Percentiles rank a stretch among this genome's conserved stretches.
Evolutionary conservation across 1,139 yeast species (phyloP).

Genomic region (Suhomyces maxii): DNA sequence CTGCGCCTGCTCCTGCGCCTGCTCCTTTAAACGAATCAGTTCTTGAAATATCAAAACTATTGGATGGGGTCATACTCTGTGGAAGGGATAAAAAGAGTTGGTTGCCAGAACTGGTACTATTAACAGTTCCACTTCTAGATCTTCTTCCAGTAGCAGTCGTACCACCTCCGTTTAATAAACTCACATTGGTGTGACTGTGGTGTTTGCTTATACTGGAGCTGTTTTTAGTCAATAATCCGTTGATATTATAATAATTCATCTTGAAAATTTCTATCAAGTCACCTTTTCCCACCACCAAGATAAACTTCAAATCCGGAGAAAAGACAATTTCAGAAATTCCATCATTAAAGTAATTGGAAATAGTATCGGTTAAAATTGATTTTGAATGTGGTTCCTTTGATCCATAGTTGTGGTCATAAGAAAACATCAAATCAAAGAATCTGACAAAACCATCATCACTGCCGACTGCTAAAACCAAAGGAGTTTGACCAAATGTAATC

Average conservation of each 20-base stretch:
- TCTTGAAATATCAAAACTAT: constrained; percentile 22
- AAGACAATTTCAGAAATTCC: constrained; percentile 60
- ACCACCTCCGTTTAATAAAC: constrained; percentile 10
- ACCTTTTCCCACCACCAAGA: constrained; percentile 58
- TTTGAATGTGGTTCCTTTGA: constrained; percentile 6
- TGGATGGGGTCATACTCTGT: constrained; percentile 20
- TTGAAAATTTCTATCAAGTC: constrained; percentile 59
- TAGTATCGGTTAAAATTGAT: constrained; percentile 48
- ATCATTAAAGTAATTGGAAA: constrained; percentile 65
- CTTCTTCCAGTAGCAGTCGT: constrained; percentile 21
- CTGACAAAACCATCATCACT: constrained; percentile 68
- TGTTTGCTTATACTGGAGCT: constrained; percentile 12
- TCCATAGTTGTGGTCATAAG: constrained; percentile 17
- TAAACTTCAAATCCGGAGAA: constrained; percentile 65
- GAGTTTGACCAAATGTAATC: constrained; percentile 21
- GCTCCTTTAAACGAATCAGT: constrained; percentile 1
- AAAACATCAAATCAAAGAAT: constrained; percentile 47
- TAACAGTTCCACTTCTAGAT: constrained; percentile 42
- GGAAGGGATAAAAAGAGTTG: constrained; percentile 23
- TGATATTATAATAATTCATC: constrained; percentile 41
- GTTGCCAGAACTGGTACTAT: constrained; percentile 26
- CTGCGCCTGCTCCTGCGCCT: background rate
- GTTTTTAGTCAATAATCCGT: constrained; percentile 29
- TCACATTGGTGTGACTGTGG: constrained; percentile 16
- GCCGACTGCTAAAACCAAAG: constrained; percentile 56